Base-by-base conservation (phyloP, 768 basidiomycete genomes). In the Russula vinacea region DNA sequence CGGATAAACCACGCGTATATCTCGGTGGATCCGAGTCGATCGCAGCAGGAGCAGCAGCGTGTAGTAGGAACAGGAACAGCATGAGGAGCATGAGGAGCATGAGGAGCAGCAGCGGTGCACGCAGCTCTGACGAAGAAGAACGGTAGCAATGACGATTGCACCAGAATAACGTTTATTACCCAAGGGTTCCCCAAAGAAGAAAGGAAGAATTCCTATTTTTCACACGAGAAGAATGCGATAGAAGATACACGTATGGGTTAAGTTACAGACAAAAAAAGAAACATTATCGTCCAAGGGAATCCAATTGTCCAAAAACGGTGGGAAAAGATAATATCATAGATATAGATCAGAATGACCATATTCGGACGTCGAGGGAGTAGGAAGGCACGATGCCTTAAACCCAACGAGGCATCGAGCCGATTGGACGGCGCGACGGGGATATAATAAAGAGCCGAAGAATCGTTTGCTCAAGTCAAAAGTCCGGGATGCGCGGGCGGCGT, bases 401-500 rank as follows among this genome's bases (percentile, higher is more conserved):
- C 49, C 24, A 50, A 50, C 49, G 29, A 50, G 26, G 26, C 49
- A 50, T 29, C 26, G 13, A 24, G 49, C 49, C 49, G 49, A 50
- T 50, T 50, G 49, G 45, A 22, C 11, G 45, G 45, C 10, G 45
- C 7, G 14, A 44, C 58, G 58, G 58, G 50, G 13, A 42, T 5
- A 40, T 42, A 32, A 60, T 8, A n/a, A 40, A 60, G 50, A 17
- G 33, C 59, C 59, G 59, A 51, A 33, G 33, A 22, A 37, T 49
- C 2, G 11, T 13, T n/a, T 44, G 33, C 26, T 2, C 19, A 13
- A 10, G 35, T 22, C 29, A 47, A n/a, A 22, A 22, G 37, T 60
- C 63, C 63, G 63, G 39, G 14, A 47, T 64, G 29, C 37, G n/a
- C 63, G 63, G 62, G 53, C 22, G 22, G 9, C 29, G 16, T 59